Evolutionary conservation across 306 rosid genomes (phyloP).

Genomic region (Medicago lupulina): DNA sequence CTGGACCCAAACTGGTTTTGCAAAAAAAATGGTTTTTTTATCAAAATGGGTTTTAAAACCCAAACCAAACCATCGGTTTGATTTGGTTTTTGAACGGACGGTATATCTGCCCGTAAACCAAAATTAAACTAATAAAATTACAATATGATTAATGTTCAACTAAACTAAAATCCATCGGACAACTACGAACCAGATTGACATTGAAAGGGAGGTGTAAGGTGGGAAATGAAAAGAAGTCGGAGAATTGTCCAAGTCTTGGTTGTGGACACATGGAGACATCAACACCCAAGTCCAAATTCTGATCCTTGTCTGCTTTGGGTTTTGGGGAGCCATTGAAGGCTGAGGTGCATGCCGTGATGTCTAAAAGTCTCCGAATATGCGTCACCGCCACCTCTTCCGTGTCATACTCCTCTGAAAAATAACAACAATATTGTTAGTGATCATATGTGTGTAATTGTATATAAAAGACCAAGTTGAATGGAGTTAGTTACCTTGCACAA

Average conservation of each 20-base stretch:
- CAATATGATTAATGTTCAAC: too few relatives aligned
- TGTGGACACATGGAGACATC: conserved; percentile 83
- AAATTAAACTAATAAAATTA: neutral
- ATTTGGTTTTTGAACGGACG: too few relatives aligned
- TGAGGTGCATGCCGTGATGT: conserved; percentile 81
- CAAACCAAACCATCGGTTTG: too few relatives aligned
- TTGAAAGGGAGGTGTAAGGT: conserved; percentile 85
- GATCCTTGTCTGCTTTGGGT: conserved; percentile 1
- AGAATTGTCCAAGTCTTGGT: conserved; percentile 86
- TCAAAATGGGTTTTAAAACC: too few relatives aligned
- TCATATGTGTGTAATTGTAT: too few relatives aligned
- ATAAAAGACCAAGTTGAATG: neutral
- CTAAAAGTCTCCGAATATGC: conserved; percentile 81
- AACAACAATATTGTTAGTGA: neutral
- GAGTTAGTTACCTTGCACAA: conserved; percentile 58
- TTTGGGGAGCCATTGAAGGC: conserved; percentile 57
- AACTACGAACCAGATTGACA: conserved; percentile 44
- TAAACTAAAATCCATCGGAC: too few relatives aligned
- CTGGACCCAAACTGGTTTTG: too few relatives aligned
- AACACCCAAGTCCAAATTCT: conserved; percentile 48
- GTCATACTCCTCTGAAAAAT: conserved; percentile 74
- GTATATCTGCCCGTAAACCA: conserved; percentile 63
- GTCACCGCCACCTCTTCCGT: conserved; percentile 71
- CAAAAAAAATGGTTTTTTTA: too few relatives aligned
- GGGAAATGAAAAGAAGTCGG: conserved; percentile 87